Evolutionary conservation across 768 basidiomycete species (phyloP).

Genomic region (Nidula microcarpa): DNA sequence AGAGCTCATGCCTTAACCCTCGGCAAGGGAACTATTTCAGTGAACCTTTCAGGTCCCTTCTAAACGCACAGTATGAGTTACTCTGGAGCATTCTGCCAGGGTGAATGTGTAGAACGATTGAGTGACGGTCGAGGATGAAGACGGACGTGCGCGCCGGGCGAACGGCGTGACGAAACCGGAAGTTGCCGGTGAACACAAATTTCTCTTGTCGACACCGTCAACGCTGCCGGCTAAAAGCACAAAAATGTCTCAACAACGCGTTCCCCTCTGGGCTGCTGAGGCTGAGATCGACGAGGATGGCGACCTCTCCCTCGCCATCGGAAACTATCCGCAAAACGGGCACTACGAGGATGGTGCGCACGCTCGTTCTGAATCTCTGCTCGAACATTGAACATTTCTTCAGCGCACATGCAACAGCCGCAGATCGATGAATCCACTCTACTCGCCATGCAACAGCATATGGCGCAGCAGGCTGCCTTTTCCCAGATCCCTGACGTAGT

Average conservation of each 20-base stretch:
- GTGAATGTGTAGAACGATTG: no score
- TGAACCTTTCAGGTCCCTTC: no score
- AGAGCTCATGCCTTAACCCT: no score
- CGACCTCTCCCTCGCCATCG: constrained; percentile 66
- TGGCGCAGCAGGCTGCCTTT: constrained; percentile 81
- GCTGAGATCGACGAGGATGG: constrained; percentile 81
- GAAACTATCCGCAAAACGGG: constrained; percentile 65
- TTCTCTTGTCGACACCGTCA: constrained; percentile 19
- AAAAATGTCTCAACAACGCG: constrained; percentile 62
- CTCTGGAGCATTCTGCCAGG: no score
- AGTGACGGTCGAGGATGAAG: no score
- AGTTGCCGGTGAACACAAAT: constrained; percentile 27
- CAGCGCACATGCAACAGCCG: constrained; percentile 50
- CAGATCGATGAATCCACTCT: constrained; percentile 71
- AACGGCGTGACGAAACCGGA: constrained; percentile 12
- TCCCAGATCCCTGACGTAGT: constrained; percentile 85
- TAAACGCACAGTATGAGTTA: no score
- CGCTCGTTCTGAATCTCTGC: background rate
- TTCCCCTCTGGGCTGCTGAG: constrained; percentile 73
- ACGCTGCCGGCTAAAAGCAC: constrained; percentile 4
- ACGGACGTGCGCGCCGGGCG: no score
- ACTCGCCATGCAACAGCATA: constrained; percentile 75
- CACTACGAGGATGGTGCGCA: constrained; percentile 63
- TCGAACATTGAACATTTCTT: constrained; percentile 13
- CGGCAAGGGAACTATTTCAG: no score